Percentiles rank a stretch among this genome's conserved stretches.
phyloP scores from a whole-genome alignment of 176 grass and related monocot genomes.

The Avena atlantica region DNA sequence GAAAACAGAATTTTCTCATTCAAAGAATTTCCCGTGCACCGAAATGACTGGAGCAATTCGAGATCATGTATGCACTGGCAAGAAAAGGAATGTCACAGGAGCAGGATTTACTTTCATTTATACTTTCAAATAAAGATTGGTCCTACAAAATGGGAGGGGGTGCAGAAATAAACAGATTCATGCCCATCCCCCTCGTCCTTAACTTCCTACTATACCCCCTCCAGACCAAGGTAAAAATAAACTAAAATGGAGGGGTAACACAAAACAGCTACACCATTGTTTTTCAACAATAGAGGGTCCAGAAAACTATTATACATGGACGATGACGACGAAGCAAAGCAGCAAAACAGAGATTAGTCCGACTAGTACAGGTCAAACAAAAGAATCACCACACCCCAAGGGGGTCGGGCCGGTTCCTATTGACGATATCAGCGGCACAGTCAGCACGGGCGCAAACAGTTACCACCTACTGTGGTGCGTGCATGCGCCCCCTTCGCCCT shows the following conservation, averaged over 20 bases:
- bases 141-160: conserved; percentile 82
- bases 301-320: conserved; percentile 66
- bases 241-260: conserved; percentile 46
- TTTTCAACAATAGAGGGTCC: conserved; percentile 51
- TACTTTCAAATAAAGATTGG: conserved; percentile 57
- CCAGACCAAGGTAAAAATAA: conserved; percentile 38
- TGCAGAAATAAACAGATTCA: conserved; percentile 52
- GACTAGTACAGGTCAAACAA: conserved; percentile 63
- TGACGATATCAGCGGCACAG: conserved; percentile 29
- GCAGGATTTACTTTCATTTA: conserved; percentile 61
- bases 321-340: conserved; percentile 24
- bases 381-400: conserved; percentile 64
- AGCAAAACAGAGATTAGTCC: conserved; percentile 46
- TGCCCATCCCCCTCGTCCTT: conserved; percentile 42
- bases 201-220: conserved; percentile 53
- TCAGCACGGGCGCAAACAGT: conserved; percentile 48
- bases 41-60: background rate
- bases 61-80: background rate
- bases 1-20: background rate
- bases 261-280: conserved; percentile 53
- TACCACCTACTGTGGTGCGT: conserved; percentile 40
- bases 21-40: background rate
- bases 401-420: conserved; percentile 32
- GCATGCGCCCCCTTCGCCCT: conserved; percentile 39
- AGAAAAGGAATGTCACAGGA: background rate